Percentiles rank a stretch among this genome's conserved stretches.
phyloP scores from a whole-genome alignment of 208 protist species.

The Crithidia mellificae region DNA sequence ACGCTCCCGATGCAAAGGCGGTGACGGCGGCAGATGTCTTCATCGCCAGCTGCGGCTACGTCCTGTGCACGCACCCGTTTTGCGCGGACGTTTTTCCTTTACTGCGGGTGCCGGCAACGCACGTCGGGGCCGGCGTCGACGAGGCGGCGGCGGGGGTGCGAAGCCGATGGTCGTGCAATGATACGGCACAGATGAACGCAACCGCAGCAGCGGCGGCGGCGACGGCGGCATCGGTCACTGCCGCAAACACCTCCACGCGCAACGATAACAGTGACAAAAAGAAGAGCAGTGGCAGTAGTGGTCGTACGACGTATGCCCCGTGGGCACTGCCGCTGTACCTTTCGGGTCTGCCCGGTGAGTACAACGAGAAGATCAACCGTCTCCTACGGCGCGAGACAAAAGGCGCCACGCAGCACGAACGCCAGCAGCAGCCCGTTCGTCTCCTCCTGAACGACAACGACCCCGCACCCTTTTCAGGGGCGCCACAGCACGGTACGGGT shows the following conservation, averaged over 20 bases:
- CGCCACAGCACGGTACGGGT: background rate
- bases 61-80: conserved; percentile 60
- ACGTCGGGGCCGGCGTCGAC: background rate
- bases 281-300: too few species aligned
- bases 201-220: background rate
- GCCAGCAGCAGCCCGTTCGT: conserved; percentile 21
- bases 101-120: conserved; percentile 12
- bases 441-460: conserved; percentile 16
- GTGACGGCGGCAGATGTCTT: conserved; percentile 63
- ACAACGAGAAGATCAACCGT: conserved; percentile 34
- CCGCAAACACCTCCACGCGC: background rate
- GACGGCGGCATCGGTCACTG: background rate
- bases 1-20: conserved; percentile 28
- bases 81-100: conserved; percentile 53
- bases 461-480: background rate
- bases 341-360: conserved; percentile 26
- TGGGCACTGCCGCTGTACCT: conserved; percentile 32
- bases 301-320: conserved; percentile 17
- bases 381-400: conserved; percentile 28
- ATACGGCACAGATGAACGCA: too few species aligned
- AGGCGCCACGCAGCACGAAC: conserved; percentile 18
- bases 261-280: background rate
- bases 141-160: background rate
- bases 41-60: conserved; percentile 65
- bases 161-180: background rate